These are phyloP conservation scores for Kregervanrija delftensis DNA, from an alignment of 805 yeast species.

Conservation along the genomic window DNA sequence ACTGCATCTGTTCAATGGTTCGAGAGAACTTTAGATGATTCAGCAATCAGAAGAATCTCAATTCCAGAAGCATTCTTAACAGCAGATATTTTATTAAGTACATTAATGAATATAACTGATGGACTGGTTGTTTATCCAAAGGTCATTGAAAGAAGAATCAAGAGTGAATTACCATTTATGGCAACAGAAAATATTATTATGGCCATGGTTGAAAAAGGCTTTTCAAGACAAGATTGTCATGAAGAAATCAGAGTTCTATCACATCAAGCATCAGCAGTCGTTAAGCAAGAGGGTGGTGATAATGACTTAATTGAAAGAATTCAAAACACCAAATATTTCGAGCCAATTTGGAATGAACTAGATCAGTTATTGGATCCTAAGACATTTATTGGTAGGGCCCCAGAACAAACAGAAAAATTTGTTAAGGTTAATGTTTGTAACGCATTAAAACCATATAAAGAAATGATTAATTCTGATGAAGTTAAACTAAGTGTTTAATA, in stretches of 20 bases:
- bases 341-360: conserved; percentile 82
- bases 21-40: conserved; percentile 96
- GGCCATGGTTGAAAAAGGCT: conserved; percentile 99
- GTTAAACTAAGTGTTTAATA: conserved; percentile 73
- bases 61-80: conserved; percentile 95
- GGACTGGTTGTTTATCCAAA: conserved; percentile 98
- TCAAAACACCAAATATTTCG: conserved; percentile 68
- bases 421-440: conserved; percentile 75
- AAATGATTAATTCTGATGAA: conserved; percentile 53
- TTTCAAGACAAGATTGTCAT: conserved; percentile 96
- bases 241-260: conserved; percentile 95
- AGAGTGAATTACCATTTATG: conserved; percentile 95
- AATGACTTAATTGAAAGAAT: conserved; percentile 92
- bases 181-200: conserved; percentile 98
- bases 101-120: conserved; percentile 84
- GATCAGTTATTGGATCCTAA: conserved; percentile 80
- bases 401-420: conserved; percentile 94
- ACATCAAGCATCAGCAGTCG: conserved; percentile 96
- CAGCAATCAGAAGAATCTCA: conserved; percentile 95
- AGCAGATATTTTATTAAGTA: conserved; percentile 85
- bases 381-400: conserved; percentile 97
- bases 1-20: conserved; percentile 99
- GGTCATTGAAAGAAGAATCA: conserved; percentile 95
- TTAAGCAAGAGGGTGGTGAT: conserved; percentile 97
- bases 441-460: conserved; percentile 66